Percentiles rank a stretch among this genome's conserved stretches.
phyloP scores from a whole-genome alignment of 768 basidiomycete species.

The Podaxis sp. region DNA sequence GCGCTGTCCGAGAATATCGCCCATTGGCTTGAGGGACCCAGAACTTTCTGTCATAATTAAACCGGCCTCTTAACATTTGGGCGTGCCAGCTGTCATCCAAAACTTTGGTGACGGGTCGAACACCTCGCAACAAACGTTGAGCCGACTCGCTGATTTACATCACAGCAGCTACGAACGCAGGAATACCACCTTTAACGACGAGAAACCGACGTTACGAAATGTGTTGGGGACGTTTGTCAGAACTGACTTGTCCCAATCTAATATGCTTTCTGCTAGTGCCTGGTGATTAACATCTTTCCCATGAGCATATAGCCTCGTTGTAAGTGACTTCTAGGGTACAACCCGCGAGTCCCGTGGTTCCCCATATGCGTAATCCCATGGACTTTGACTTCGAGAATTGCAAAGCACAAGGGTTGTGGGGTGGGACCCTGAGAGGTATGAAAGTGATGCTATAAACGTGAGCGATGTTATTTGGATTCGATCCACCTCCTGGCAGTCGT shows the following conservation, averaged over 20 bases:
- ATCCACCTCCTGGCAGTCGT: not conserved
- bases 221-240: not conserved
- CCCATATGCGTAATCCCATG: not conserved
- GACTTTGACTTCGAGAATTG: not conserved
- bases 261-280: not conserved
- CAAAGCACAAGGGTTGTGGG: not conserved
- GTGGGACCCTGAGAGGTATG: not conserved
- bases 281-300: not conserved
- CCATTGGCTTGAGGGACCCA: not conserved
- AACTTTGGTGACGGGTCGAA: slow-evolving; percentile 6
- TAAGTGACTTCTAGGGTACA: not conserved
- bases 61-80: slow-evolving; percentile 3
- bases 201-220: not conserved
- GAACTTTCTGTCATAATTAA: not conserved
- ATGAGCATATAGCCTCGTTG: not conserved
- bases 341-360: not conserved
- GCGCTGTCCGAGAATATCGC: slow-evolving; percentile 9
- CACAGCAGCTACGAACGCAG: not conserved
- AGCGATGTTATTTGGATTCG: not conserved
- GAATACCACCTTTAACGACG: not conserved
- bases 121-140: not conserved
- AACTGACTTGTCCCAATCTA: not conserved
- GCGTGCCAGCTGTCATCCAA: slow-evolving; percentile 7
- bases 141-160: not conserved
- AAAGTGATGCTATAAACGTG: not conserved